A percentile compares a stretch with the other conserved stretches of the same genome.
Evolutionary conservation across 1,284 basidiomycete genomes (phyloP).

Genomic region (Ustilago crameri): DNA sequence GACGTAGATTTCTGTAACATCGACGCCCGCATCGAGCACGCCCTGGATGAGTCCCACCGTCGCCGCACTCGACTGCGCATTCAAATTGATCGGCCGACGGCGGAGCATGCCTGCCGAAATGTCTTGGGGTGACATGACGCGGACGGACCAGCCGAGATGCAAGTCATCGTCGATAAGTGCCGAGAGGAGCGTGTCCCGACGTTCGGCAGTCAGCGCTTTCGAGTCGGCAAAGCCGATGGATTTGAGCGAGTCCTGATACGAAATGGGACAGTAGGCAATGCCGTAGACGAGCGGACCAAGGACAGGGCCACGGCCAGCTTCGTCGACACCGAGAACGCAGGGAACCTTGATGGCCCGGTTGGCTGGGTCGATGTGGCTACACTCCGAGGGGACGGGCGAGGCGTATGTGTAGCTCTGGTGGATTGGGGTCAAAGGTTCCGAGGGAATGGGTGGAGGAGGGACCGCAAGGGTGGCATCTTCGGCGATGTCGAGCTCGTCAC

Average conservation of each 20-base stretch:
- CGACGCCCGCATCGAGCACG: conserved; percentile 81
- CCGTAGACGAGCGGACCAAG: conserved; percentile 94
- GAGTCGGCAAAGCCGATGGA: conserved; percentile 93
- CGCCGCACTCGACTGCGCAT: conserved; percentile 90
- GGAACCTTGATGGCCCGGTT: conserved; percentile 41
- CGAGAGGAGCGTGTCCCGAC: conserved; percentile 65
- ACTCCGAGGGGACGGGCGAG: conserved; percentile 35
- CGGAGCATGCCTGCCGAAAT: conserved; percentile 92
- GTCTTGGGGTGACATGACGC: conserved; percentile 84
- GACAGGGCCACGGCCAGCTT: conserved; percentile 93
- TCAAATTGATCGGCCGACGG: conserved; percentile 85
- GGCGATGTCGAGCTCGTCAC: conserved; percentile 12
- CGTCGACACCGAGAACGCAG: conserved; percentile 83
- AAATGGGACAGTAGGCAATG: conserved; percentile 86
- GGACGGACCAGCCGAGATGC: conserved; percentile 78
- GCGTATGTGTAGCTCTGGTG: conserved; percentile 40
- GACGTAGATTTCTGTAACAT: conserved; percentile 92
- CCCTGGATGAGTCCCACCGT: conserved; percentile 88
- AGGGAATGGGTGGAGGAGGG: conserved; percentile 43
- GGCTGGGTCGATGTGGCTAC: conserved; percentile 22
- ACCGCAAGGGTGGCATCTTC: conserved; percentile 9
- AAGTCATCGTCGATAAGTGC: conserved; percentile 54
- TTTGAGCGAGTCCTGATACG: conserved; percentile 79
- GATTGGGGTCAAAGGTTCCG: conserved; percentile 34
- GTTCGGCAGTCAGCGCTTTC: conserved; percentile 81